phyloP scores from a whole-genome alignment of 306 rosid genomes.

The Rosa lucieae region DNA sequence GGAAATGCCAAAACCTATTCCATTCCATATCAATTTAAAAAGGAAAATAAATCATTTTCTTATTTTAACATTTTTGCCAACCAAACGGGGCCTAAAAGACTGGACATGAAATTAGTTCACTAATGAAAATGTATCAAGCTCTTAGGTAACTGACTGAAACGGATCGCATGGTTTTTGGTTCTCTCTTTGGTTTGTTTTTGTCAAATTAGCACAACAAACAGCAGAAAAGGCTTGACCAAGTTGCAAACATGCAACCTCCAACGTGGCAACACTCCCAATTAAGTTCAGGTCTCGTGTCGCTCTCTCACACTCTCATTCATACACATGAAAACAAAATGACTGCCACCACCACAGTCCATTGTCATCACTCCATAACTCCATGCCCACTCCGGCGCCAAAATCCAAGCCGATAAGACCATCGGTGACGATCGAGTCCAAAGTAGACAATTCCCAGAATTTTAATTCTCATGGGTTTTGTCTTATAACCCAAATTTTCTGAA shows the following conservation, averaged over 20 bases:
- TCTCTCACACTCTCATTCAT: not conserved
- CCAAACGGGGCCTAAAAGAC: too few species aligned
- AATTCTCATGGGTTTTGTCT: not conserved
- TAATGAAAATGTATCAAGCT: too few species aligned
- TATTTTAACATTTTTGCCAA: too few species aligned
- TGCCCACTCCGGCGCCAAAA: not conserved
- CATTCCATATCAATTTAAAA: too few species aligned
- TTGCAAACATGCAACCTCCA: constrained; percentile 4
- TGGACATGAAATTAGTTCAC: too few species aligned
- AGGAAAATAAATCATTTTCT: too few species aligned
- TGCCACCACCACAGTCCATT: not conserved
- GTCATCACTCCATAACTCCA: not conserved
- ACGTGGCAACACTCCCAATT: not conserved
- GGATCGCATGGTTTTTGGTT: not conserved
- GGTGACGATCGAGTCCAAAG: not conserved
- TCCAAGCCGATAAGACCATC: not conserved
- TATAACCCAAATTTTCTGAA: not conserved
- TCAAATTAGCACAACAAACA: not conserved
- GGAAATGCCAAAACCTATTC: too few species aligned
- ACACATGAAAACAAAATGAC: not conserved
- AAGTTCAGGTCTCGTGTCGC: not conserved
- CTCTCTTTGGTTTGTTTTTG: not conserved
- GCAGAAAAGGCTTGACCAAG: not conserved
- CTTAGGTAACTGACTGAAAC: too few species aligned
- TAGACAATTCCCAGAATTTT: not conserved